phyloP scores from a whole-genome alignment of 306 rosid genomes.

The Castanea mollissima region DNA sequence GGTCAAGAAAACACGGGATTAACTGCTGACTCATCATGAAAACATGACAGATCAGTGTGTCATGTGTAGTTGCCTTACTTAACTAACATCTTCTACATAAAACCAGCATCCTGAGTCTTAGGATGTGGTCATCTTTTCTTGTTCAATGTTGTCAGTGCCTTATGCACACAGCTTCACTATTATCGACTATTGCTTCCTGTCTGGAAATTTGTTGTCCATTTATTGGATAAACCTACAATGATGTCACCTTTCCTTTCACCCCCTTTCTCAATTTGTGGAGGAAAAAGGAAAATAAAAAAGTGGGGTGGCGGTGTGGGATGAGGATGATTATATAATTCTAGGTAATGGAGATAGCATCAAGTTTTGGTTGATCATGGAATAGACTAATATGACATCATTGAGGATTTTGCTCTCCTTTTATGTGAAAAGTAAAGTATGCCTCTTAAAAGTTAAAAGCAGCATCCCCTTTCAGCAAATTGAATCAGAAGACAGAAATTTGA shows the following conservation, averaged over 20 bases:
- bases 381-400: background rate
- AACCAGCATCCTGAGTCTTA: background rate
- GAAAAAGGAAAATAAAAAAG: background rate
- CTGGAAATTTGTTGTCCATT: background rate
- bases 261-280: background rate
- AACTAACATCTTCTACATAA: background rate
- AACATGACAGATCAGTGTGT: background rate
- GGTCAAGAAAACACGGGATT: background rate
- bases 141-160: background rate
- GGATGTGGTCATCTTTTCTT: background rate
- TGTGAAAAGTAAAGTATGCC: background rate
- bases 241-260: background rate
- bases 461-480: background rate
- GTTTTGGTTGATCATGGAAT: background rate
- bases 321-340: background rate
- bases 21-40: background rate
- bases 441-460: background rate
- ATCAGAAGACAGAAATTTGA: background rate
- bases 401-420: background rate
- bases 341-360: background rate
- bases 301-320: background rate
- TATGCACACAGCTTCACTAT: background rate
- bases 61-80: background rate
- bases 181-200: background rate
- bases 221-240: background rate